Base-by-base conservation (phyloP, 2,329 filamentous ascomycete species). In the Pestalotiopsis sp. region DNA sequence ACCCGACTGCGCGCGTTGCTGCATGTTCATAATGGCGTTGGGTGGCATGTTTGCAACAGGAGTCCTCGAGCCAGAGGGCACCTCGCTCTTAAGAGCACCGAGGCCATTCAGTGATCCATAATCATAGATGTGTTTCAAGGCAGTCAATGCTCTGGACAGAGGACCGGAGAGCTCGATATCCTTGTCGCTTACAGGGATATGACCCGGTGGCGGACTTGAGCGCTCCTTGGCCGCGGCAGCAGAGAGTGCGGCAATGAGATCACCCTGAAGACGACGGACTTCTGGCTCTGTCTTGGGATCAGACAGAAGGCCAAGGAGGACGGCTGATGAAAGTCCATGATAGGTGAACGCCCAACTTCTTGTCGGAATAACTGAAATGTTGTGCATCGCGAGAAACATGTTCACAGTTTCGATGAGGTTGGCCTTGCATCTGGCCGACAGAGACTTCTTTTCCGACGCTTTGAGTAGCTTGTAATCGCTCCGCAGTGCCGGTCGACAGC, bases 301-400 rank as follows among this genome's bases (percentile, higher is more conserved):
- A 63, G 86, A 87, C 1, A 91, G 75, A 64, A 91, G 90, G 17
- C 89, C 89, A 9, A 91, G 85, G 3, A 91, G 81, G 3, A 91
- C 83, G 1, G 89, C 89, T 0, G 89, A 91, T 9, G 89, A 91
- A 7, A 91, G 83, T 1, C 89, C 88, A 73, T 91, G 88, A 68
- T 91, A 91, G 0, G 89, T 91, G 70, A 91, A 91, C 0, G 89
- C 89, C 89, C 89, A 91, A 68, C 88, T 91, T 31, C 89, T 82
- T 0, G 89, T 91, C 1, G 89, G 89, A 61, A 91, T 91, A 9
- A 90, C 87, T 2, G 88, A 91, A 38, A 91, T 80, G 71, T 90
- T 89, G 76, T 91, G 89, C 89, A 91, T 91, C 17, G 89, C 87
- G 25, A 91, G 80, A 74, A 91, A 91, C 89, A 91, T 91, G 56